These are phyloP conservation scores for Aquanectria penicillioides DNA, from an alignment of 2,329 filamentous ascomycete genomes.

Conservation along the genomic window DNA sequence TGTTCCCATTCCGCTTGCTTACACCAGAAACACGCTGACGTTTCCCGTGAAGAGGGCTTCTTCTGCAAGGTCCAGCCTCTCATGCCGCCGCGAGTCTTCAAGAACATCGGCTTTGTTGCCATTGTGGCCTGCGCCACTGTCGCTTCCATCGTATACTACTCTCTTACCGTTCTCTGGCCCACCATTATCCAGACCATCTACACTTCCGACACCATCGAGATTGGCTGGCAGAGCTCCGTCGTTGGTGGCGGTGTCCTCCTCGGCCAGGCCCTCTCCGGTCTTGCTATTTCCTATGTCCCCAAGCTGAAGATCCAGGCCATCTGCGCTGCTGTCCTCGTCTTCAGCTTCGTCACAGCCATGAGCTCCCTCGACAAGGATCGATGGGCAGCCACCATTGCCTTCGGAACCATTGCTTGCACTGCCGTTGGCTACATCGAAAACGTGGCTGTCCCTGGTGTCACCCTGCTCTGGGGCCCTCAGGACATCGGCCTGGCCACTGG, in stretches of 20 bases:
- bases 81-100: slow-evolving; percentile 55
- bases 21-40: slow-evolving; percentile 2
- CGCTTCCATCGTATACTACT: slow-evolving; percentile 57
- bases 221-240: slow-evolving; percentile 54
- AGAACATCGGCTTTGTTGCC: slow-evolving; percentile 51
- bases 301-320: slow-evolving; percentile 49
- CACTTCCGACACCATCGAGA: slow-evolving; percentile 47
- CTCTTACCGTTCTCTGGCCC: slow-evolving; percentile 56
- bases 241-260: slow-evolving; percentile 54
- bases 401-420: slow-evolving; percentile 45
- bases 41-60: slow-evolving; percentile 47
- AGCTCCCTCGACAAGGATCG: slow-evolving; percentile 40
- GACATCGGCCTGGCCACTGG: slow-evolving; percentile 58
- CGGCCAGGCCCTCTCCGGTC: slow-evolving; percentile 50
- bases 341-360: slow-evolving; percentile 48
- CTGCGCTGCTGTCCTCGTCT: slow-evolving; percentile 41
- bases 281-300: slow-evolving; percentile 49
- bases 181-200: slow-evolving; percentile 54
- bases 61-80: slow-evolving; percentile 50
- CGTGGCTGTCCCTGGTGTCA: slow-evolving; percentile 54
- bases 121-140: slow-evolving; percentile 51
- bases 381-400: slow-evolving; percentile 45
- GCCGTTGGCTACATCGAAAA: slow-evolving; percentile 52
- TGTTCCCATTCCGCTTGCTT: neutral
- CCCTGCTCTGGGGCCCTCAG: slow-evolving; percentile 56